Evolutionary conservation across 1,284 basidiomycete species (phyloP), one percentile per base, ranked within the genome.

Genomic region (Fomes fomentarius): DNA sequence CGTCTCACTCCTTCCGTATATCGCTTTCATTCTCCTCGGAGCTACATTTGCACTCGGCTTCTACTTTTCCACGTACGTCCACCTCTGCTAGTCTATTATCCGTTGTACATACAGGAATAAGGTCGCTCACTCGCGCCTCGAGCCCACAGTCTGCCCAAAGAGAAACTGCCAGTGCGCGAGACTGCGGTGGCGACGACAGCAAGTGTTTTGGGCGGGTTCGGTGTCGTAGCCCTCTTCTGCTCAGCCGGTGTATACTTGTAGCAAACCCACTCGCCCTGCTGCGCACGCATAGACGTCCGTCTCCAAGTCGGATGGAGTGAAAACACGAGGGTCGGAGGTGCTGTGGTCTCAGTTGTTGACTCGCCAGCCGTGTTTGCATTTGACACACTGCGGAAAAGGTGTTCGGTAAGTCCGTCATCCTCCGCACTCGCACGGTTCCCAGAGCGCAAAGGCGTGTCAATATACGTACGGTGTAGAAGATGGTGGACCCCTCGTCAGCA

Each of bases 401-500:
- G 24, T 26, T 33, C 40, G 19, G 35, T 56, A 52, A 49, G 49
- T 25, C 22, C 30, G 35, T 34, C 26, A 15, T 9, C 25, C 17
- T 48, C 17, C 37, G 30, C 30, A 28, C 47, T 25, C n/a, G 11
- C 37, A 43, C 4, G 21, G 11, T 15, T 10, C 22, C 19, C 15
- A 5, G 22, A n/a, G n/a, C n/a, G n/a, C n/a, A n/a, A 30, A 30
- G 6, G 7, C 28, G 7, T 30, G 28, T 30, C 28, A 7, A 30
- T 47, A 52, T 33, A 75, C 84, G 57, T 66, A 89, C 87, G 8
- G 83, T 88, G 66, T 89, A 91, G 66, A 91, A 81, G 62, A 94
- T 87, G 5, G 93, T 96, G 30, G 91, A 91, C 2, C 93, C 93
- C 77, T 95, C 93, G 71, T 96, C 93, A 28, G 92, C 93, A 63